A percentile compares a stretch with the other conserved stretches of the same genome.
Conservation (phyloP, 805 yeast species). For the Schwanniomyces polymorphus region DNA sequence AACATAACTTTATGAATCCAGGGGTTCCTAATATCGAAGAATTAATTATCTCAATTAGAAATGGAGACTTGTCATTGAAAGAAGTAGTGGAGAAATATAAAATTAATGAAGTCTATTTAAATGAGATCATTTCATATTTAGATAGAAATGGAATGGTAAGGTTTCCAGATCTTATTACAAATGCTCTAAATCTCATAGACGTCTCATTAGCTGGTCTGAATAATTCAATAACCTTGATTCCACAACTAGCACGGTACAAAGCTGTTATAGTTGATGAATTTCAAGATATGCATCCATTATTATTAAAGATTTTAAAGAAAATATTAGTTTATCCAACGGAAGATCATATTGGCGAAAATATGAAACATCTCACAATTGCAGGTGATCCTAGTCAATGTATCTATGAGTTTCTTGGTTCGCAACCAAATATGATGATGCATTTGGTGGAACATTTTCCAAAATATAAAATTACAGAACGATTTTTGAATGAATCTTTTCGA, state of each 20-base stretch:
- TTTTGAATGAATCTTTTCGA: constrained; percentile 56
- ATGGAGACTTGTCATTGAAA: constrained; percentile 17
- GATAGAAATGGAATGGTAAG: constrained; percentile 33
- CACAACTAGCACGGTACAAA: constrained; percentile 23
- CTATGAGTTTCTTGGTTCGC: constrained; percentile 63
- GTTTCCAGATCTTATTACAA: constrained; percentile 35
- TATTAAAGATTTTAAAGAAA: constrained; percentile 44
- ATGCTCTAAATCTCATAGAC: constrained; percentile 28
- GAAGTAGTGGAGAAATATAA: constrained; percentile 22
- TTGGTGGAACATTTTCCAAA: constrained; percentile 20
- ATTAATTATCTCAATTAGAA: constrained; percentile 20
- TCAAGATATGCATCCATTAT: constrained; percentile 62
- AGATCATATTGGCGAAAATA: constrained; percentile 7
- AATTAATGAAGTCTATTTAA: constrained; percentile 26
- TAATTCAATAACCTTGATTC: constrained; percentile 11
- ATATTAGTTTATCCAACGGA: constrained; percentile 36
- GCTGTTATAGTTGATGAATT: constrained; percentile 67
- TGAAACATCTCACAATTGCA: constrained; percentile 60
- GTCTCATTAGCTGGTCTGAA: constrained; percentile 14
- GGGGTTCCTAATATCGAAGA: constrained; percentile 19
- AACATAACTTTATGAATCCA: not conserved
- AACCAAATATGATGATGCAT: constrained; percentile 30
- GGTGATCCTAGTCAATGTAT: constrained; percentile 75
- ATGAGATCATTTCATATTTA: constrained; percentile 25
- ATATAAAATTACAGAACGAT: constrained; percentile 23